Evolutionary conservation across 306 rosid genomes (phyloP).

Genomic region (Quercus gilva): DNA sequence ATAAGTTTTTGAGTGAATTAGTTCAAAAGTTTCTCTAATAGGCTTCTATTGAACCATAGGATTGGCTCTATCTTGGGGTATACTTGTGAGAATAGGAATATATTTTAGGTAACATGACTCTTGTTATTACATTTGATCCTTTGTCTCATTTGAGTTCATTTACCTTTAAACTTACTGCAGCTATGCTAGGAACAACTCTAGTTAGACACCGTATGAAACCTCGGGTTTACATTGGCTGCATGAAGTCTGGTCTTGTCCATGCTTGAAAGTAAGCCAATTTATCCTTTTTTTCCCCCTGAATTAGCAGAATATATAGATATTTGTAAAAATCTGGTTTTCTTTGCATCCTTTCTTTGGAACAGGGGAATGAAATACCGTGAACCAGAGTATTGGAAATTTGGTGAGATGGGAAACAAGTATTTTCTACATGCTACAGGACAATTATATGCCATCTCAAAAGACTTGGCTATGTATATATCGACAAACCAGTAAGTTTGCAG

Average conservation of each 20-base stretch:
- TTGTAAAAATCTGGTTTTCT: constrained; percentile 21
- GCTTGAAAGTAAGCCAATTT: constrained; percentile 63
- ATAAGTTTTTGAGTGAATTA: too few species aligned
- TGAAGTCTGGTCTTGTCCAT: constrained; percentile 95
- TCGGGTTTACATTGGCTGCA: constrained; percentile 86
- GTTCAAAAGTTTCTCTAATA: too few species aligned
- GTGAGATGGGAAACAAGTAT: constrained; percentile 79
- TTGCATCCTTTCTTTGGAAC: constrained; percentile 19
- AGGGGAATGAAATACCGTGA: constrained; percentile 92
- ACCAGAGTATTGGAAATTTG: constrained; percentile 94
- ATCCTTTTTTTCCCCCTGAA: background rate
- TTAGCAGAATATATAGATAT: background rate
- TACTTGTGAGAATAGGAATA: too few species aligned
- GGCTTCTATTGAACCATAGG: too few species aligned
- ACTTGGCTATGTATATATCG: constrained; percentile 75
- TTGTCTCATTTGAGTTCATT: constrained; percentile 16
- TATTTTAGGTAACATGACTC: background rate
- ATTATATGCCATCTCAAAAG: constrained; percentile 77
- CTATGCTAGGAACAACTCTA: constrained; percentile 64
- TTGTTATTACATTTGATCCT: constrained; percentile 9
- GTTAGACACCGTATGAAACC: constrained; percentile 52
- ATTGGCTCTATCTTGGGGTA: too few species aligned
- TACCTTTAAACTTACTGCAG: constrained; percentile 33
- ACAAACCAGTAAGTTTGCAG: constrained; percentile 58
- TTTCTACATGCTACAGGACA: constrained; percentile 97